phyloP scores from a whole-genome alignment of 192 early-diverging fungal species.

The Phycomyces nitens region DNA sequence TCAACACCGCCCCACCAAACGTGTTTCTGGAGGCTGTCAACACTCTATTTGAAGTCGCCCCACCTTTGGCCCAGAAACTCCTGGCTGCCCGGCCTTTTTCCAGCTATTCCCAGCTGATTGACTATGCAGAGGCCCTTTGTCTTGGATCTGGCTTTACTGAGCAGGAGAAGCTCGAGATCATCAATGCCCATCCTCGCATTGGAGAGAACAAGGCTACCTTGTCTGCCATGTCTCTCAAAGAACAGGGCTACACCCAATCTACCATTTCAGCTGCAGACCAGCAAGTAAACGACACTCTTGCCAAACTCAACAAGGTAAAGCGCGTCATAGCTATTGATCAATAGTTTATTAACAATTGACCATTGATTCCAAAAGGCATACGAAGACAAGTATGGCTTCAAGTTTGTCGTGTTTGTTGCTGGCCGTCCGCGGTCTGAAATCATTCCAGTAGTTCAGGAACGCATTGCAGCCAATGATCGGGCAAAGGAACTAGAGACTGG shows the following conservation, averaged over 20 bases:
- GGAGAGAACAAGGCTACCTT: constrained; percentile 69
- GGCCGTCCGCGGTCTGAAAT: constrained; percentile 70
- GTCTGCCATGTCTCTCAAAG: constrained; percentile 67
- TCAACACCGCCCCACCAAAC: constrained; percentile 52
- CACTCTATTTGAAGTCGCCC: constrained; percentile 81
- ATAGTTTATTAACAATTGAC: background rate
- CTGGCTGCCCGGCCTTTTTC: constrained; percentile 67
- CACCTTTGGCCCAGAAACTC: constrained; percentile 70
- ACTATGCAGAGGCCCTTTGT: constrained; percentile 41
- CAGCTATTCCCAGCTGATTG: constrained; percentile 67
- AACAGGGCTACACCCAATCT: constrained; percentile 57
- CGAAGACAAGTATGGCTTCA: constrained; percentile 75
- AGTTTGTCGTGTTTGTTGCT: constrained; percentile 81
- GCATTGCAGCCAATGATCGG: constrained; percentile 58
- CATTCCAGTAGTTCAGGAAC: constrained; percentile 70
- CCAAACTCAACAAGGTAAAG: constrained; percentile 59
- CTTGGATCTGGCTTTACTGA: constrained; percentile 52
- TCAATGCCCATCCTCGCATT: constrained; percentile 90
- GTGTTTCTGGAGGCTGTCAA: constrained; percentile 61
- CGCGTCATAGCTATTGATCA: too few species aligned
- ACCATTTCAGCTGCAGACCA: constrained; percentile 41
- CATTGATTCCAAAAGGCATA: constrained; percentile 41
- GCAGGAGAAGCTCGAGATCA: constrained; percentile 69
- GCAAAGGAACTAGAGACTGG: constrained; percentile 68
- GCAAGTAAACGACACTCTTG: constrained; percentile 54